These are phyloP conservation scores for Dichotomopilus funicola DNA, from an alignment of 2,329 filamentous ascomycete genomes.

Conservation along the genomic window DNA sequence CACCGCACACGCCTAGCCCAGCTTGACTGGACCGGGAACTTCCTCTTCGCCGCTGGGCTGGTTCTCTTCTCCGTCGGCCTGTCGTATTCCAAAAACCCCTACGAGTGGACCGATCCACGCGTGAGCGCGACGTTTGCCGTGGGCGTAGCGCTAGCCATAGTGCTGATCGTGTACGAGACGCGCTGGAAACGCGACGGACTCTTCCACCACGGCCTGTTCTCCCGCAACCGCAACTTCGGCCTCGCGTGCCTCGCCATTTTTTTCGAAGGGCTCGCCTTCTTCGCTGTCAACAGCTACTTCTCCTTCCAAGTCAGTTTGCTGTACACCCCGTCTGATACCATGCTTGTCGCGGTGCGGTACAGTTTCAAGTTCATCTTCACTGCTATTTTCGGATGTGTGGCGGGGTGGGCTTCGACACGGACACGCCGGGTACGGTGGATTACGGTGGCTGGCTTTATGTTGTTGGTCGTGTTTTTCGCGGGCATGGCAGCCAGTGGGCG, in stretches of 20 bases:
- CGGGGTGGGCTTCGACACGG: conserved; percentile 29
- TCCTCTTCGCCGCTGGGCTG: conserved; percentile 30
- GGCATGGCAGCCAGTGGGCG: conserved; percentile 31
- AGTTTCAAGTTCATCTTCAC: conserved; percentile 30
- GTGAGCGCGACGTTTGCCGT: conserved; percentile 32
- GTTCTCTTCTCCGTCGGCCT: conserved; percentile 36
- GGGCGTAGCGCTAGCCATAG: conserved; percentile 26
- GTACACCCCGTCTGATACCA: conserved; percentile 30
- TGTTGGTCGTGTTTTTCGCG: conserved; percentile 30
- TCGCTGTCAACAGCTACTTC: conserved; percentile 38
- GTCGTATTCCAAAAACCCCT: conserved; percentile 35
- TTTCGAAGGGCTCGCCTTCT: conserved; percentile 34
- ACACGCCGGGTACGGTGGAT: conserved; percentile 26
- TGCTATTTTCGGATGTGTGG: conserved; percentile 26
- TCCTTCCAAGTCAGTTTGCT: conserved; percentile 33
- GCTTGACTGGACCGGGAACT: conserved; percentile 36
- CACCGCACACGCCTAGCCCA: conserved; percentile 29
- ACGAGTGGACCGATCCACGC: conserved; percentile 32
- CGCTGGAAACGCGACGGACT: conserved; percentile 34
- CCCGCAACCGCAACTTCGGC: conserved; percentile 32
- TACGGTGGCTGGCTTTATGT: conserved; percentile 24
- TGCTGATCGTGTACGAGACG: conserved; percentile 31
- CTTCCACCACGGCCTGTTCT: conserved; percentile 37
- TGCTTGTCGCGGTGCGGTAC: conserved; percentile 31
- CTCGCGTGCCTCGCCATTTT: conserved; percentile 33